phyloP scores from a whole-genome alignment of 148 eudicot species.

The Camellia sinensis region DNA sequence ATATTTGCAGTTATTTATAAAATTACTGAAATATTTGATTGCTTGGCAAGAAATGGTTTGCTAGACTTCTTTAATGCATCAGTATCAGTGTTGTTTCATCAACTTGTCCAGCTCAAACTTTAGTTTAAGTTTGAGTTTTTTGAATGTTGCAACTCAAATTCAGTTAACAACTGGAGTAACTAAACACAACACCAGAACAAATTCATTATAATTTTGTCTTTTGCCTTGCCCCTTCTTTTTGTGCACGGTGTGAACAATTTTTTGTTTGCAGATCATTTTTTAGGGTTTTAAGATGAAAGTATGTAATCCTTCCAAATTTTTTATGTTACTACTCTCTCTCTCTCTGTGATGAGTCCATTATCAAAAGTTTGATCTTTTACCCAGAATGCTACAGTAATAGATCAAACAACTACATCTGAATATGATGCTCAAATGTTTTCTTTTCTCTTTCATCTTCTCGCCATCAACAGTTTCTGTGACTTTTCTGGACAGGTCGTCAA shows the following conservation, averaged over 20 bases:
- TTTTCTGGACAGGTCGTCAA: slow-evolving; percentile 50
- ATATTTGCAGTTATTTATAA: not conserved
- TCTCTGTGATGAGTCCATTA: not conserved
- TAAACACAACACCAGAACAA: not conserved
- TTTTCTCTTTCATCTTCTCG: not conserved
- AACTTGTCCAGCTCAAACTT: not conserved
- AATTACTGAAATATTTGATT: not conserved
- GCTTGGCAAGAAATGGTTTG: not conserved
- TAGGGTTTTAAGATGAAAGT: not conserved
- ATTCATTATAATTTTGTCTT: not conserved
- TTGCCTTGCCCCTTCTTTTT: not conserved
- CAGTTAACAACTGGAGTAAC: not conserved
- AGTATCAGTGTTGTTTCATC: not conserved
- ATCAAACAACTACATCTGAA: not conserved
- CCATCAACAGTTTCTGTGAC: not conserved
- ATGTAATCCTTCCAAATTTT: not conserved
- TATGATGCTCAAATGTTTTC: not conserved
- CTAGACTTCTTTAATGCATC: not conserved
- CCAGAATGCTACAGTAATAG: too few species aligned
- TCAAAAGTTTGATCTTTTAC: not conserved
- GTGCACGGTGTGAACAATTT: not conserved
- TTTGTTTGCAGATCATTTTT: not conserved
- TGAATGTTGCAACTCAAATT: not conserved
- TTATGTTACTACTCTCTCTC: not conserved
- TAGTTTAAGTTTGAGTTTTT: not conserved